phyloP scores from a whole-genome alignment of 1,139 yeast genomes.

The Saccharomyces hybrid region DNA sequence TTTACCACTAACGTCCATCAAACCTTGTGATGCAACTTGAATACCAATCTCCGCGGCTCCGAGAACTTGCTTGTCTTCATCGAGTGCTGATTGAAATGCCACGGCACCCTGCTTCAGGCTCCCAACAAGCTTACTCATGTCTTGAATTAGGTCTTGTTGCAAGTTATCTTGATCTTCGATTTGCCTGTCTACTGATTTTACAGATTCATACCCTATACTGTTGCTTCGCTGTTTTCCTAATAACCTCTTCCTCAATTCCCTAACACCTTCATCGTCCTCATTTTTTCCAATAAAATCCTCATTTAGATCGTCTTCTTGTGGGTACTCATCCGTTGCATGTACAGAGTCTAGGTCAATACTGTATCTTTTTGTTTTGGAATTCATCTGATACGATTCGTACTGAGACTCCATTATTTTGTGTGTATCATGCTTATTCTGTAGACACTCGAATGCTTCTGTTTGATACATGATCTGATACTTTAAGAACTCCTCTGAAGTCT shows the following conservation, averaged over 20 bases:
- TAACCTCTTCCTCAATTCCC: slow-evolving; percentile 29
- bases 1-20: slow-evolving; percentile 27
- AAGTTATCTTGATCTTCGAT: slow-evolving; percentile 32
- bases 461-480: slow-evolving; percentile 10
- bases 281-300: slow-evolving; percentile 3
- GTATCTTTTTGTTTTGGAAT: slow-evolving; percentile 17
- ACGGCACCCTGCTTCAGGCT: slow-evolving; percentile 35
- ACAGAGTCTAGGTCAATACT: slow-evolving; percentile 28
- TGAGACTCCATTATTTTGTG: slow-evolving; percentile 7
- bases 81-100: slow-evolving; percentile 34
- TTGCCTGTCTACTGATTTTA: slow-evolving; percentile 29
- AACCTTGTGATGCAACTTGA: slow-evolving; percentile 32
- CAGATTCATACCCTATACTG: slow-evolving; percentile 8
- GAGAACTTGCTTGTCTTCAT: slow-evolving; percentile 32
- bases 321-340: slow-evolving; percentile 2
- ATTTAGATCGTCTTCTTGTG: neutral
- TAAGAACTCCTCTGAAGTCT: neutral
- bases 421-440: slow-evolving; percentile 4
- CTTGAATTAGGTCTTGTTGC: slow-evolving; percentile 33
- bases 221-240: slow-evolving; percentile 18
- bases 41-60: slow-evolving; percentile 37
- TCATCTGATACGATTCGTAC: slow-evolving; percentile 14
- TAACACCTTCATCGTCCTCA: slow-evolving; percentile 23
- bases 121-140: slow-evolving; percentile 32
- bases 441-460: slow-evolving; percentile 9